Base-by-base conservation (phyloP, 2,329 filamentous ascomycete genomes). In the Colletotrichum graminicola region DNA sequence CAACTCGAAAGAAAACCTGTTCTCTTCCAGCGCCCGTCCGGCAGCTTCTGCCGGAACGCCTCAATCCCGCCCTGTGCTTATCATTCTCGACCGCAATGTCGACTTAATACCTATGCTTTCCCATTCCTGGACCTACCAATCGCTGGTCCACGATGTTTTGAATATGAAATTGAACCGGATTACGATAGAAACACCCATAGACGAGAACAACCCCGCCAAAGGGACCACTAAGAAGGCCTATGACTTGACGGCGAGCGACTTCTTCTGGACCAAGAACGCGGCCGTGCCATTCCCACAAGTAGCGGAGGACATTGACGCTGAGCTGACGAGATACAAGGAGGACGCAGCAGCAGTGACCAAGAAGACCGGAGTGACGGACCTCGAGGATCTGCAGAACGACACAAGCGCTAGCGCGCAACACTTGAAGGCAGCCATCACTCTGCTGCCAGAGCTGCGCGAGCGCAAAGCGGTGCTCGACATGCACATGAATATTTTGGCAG, bases 51-150 rank as follows among this genome's bases (percentile, higher is more conserved):
- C 86, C 8, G 81, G 88, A 21, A 91, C 93, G 0, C 88, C 92
- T 2, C 89, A 91, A 11, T 93, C 94, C 32, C 87, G 97, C 60
- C 96, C 97, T 0, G 94, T 98, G 0, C 89, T 99, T 56, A 90
- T 99, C 75, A 93, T 99, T 63, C 92, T 98, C 59, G 96, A 99
- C 82, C 92, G 96, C 75, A 98, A 98, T 78, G 91, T 99, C 55
- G 96, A 99, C 80, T 84, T 99, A 64, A 94, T 97, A 74, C 95
- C 96, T 2, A 98, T 99, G 96, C 88, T 99, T n/a, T 98, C 95
- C 18, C 96, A 99, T 82, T 98, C 95, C 26, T 88, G 86, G 86
- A 88, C 88, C 11, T 90, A 97, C 76, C 94, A 97, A 80, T 96
- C 93, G 10, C 85, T 97, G 14, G 93, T 97, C 21, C 93, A 90